Conservation (phyloP, 495 filamentous ascomycete genomes). For the Hyaloscypha bicolor region DNA sequence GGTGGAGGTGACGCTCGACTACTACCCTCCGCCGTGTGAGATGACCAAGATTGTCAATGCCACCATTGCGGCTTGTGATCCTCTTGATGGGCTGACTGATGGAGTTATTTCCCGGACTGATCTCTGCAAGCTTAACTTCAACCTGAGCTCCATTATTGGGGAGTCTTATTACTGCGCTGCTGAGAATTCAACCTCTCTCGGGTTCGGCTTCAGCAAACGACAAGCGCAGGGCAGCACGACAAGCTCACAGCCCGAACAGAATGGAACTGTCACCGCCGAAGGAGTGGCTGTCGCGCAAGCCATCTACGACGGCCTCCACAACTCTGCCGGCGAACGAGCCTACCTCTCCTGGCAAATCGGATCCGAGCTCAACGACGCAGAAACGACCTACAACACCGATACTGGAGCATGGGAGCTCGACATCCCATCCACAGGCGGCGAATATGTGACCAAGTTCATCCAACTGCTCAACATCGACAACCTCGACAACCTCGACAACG, state of each 20-base stretch:
- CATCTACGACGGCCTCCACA: slow-evolving; percentile 47
- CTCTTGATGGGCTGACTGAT: slow-evolving; percentile 53
- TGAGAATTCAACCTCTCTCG: slow-evolving; percentile 25
- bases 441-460: slow-evolving; percentile 42
- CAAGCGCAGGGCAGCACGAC: slow-evolving; percentile 20
- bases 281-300: slow-evolving; percentile 43
- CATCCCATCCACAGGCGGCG: slow-evolving; percentile 41
- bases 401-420: slow-evolving; percentile 42
- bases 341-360: slow-evolving; percentile 51
- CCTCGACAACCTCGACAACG: slow-evolving; percentile 42
- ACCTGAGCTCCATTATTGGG: slow-evolving; percentile 49
- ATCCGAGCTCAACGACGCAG: slow-evolving; percentile 44
- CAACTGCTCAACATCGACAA: slow-evolving; percentile 39
- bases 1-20: slow-evolving; percentile 47
- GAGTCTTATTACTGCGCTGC: slow-evolving; percentile 53
- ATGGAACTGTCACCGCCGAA: slow-evolving; percentile 45
- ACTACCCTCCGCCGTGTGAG: slow-evolving; percentile 55
- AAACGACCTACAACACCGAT: slow-evolving; percentile 43
- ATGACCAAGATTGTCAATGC: slow-evolving; percentile 51
- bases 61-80: slow-evolving; percentile 54
- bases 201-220: slow-evolving; percentile 25
- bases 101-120: slow-evolving; percentile 55
- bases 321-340: slow-evolving; percentile 44
- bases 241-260: slow-evolving; percentile 41
- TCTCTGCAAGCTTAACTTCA: slow-evolving; percentile 52